Percentiles rank a stretch among this genome's conserved stretches.
These are phyloP conservation scores for Ceratobasidium sp. DNA, from an alignment of 1,284 basidiomycete species.

Conservation along the genomic window DNA sequence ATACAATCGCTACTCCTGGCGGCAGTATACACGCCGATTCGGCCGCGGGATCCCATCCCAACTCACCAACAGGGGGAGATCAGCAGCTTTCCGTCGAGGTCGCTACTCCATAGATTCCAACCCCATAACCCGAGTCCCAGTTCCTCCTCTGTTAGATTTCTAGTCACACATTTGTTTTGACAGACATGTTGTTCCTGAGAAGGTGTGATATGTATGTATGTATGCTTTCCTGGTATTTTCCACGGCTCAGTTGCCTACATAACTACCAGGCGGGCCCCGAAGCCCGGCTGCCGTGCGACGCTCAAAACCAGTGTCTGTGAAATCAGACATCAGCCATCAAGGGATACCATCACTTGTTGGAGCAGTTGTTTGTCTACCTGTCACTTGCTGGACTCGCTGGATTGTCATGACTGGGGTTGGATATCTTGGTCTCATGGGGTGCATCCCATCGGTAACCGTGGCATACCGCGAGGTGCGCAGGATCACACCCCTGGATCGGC, in stretches of 20 bases:
- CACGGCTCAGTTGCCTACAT: slow-evolving; percentile 7
- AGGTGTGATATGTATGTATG: not conserved
- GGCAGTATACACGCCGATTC: not conserved
- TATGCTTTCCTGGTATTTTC: not conserved
- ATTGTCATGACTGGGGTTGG: no score
- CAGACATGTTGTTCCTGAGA: not conserved
- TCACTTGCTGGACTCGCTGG: not conserved
- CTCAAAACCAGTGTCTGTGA: slow-evolving; percentile 2
- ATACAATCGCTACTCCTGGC: slow-evolving; percentile 13
- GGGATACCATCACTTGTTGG: slow-evolving; percentile 8
- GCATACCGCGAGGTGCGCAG: slow-evolving; percentile 3
- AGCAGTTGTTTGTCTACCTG: not conserved
- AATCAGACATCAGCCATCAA: slow-evolving; percentile 23
- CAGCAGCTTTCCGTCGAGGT: not conserved
- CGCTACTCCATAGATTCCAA: slow-evolving; percentile 7
- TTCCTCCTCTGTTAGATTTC: slow-evolving; percentile 3
- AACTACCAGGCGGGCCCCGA: not conserved
- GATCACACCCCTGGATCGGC: slow-evolving; percentile 11
- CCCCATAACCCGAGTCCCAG: not conserved
- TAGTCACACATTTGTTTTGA: not conserved
- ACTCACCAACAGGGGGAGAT: slow-evolving; percentile 23
- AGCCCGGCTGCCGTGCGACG: not conserved
- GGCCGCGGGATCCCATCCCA: slow-evolving; percentile 14
- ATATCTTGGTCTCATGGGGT: not conserved
- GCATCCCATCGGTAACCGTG: not conserved